Percentiles rank a stretch among this genome's conserved stretches.
These are phyloP conservation scores for Petunia hybrid DNA, from an alignment of 305 asterid species.

Conservation along the genomic window DNA sequence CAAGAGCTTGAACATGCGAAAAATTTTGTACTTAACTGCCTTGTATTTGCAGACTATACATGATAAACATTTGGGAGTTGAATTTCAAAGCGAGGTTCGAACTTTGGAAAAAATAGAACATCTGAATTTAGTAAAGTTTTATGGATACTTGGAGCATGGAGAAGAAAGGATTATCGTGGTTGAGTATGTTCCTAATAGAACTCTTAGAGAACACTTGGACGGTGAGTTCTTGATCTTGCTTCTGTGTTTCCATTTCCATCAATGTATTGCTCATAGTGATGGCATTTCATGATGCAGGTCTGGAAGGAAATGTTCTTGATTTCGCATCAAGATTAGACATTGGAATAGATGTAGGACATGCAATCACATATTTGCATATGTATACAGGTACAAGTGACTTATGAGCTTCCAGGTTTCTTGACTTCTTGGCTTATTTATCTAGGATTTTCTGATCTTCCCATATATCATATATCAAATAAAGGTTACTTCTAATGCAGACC, in stretches of 20 bases:
- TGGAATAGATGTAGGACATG: constrained; percentile 95
- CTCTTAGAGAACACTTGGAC: constrained; percentile 83
- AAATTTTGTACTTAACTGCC: constrained; percentile 20
- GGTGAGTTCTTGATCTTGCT: constrained; percentile 57
- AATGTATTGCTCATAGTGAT: not conserved
- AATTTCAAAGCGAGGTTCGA: constrained; percentile 76
- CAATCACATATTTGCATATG: constrained; percentile 86
- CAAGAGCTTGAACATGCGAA: constrained; percentile 13
- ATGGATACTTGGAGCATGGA: constrained; percentile 77
- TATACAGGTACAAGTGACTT: constrained; percentile 65
- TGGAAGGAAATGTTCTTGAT: constrained; percentile 64
- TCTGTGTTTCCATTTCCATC: not conserved
- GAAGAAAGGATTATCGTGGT: constrained; percentile 83
- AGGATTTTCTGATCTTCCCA: not conserved
- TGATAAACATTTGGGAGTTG: constrained; percentile 71
- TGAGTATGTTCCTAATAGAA: constrained; percentile 91
- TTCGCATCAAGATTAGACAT: constrained; percentile 75
- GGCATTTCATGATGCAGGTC: constrained; percentile 53
- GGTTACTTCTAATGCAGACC: constrained; percentile 61
- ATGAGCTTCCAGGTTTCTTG: not conserved
- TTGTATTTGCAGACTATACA: constrained; percentile 57
- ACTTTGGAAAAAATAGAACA: constrained; percentile 81
- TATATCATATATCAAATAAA: constrained; percentile 28
- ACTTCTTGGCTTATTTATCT: not conserved
- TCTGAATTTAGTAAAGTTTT: constrained; percentile 74